Evolutionary conservation across 371 early-diverging fungal species (phyloP), one percentile per base, ranked within the genome.

Genomic region (Haplosporangium sp.): DNA sequence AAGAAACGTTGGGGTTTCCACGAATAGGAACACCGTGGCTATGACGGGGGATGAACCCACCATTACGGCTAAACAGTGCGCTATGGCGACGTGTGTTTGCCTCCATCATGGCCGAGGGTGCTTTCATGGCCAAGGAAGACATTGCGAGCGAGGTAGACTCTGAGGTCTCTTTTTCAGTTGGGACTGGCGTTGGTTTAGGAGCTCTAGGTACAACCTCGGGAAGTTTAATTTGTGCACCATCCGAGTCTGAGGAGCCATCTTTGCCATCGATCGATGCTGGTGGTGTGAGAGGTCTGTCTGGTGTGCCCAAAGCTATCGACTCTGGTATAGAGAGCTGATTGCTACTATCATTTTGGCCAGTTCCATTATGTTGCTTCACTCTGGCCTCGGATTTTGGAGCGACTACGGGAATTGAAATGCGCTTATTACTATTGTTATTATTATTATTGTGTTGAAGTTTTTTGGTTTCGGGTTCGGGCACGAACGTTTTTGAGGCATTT

Each of bases 31-130:
- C 62, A 3, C 39, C 77, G 35, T 77, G 62, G 56, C 73, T 73
- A 35, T 78, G 70, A 15, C 78, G 78, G 20, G 78, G 78, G 6
- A 69, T 70, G 62, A 78, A 78, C 3, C 66, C 69, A 4, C 63
- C 35, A 11, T 65, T 45, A 3, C 71, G 70, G n/a, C 56, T 63
- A 15, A 72, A 42, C 35, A 77, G 15, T 3, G 57, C 58, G n/a
- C 74, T 78, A 38, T 73, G 78, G 35, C 74, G 73, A 42, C 78
- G 73, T 3, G 40, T 60, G 11, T n/a, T 57, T 35, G 78, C 78
- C 38, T 78, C 70, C 78, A 78, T 78, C 78, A 78, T 73, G 9
- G 73, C 78, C 37, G 78, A 78, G 7, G 78, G 78, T 4, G 78
- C 61, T 17, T 72, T 68, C 70, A 78, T 73, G 6, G 65, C 77